Evolutionary conservation across 192 early-diverging fungal species (phyloP).

Genomic region (Pecoramyces ruminantium): DNA sequence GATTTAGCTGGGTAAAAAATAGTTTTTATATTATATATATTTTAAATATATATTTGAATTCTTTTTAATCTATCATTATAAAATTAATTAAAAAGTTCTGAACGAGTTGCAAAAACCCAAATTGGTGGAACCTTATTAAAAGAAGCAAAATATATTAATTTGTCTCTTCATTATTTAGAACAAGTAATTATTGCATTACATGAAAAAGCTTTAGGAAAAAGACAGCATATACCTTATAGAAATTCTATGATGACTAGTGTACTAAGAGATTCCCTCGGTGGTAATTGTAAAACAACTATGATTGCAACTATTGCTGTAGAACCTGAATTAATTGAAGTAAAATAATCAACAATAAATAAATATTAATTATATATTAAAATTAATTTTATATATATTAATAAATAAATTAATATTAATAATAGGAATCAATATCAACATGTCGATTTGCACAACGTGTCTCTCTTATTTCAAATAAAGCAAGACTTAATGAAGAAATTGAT

Average conservation of each 20-base stretch:
- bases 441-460: constrained; percentile 45
- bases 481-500: constrained; percentile 39
- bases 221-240: constrained; percentile 39
- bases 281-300: constrained; percentile 48
- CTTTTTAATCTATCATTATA: neutral
- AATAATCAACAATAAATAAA: neutral
- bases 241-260: constrained; percentile 46
- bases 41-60: too few species aligned
- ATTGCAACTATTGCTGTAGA: constrained; percentile 38
- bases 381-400: neutral
- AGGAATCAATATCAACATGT: constrained; percentile 51
- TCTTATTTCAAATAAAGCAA: constrained; percentile 27
- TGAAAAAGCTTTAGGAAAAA: constrained; percentile 27
- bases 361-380: too few species aligned
- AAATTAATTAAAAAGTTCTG: constrained; percentile 24
- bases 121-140: constrained; percentile 35
- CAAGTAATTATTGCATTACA: constrained; percentile 45
- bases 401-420: neutral
- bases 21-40: neutral
- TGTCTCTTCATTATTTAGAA: constrained; percentile 43
- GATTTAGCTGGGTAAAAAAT: constrained; percentile 37
- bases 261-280: constrained; percentile 34
- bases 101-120: constrained; percentile 27
- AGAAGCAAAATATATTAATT: constrained; percentile 41
- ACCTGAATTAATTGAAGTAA: constrained; percentile 35